A percentile compares a stretch with the other conserved stretches of the same genome.
phyloP scores from a whole-genome alignment of 805 yeast species.

The Candida insectalens region DNA sequence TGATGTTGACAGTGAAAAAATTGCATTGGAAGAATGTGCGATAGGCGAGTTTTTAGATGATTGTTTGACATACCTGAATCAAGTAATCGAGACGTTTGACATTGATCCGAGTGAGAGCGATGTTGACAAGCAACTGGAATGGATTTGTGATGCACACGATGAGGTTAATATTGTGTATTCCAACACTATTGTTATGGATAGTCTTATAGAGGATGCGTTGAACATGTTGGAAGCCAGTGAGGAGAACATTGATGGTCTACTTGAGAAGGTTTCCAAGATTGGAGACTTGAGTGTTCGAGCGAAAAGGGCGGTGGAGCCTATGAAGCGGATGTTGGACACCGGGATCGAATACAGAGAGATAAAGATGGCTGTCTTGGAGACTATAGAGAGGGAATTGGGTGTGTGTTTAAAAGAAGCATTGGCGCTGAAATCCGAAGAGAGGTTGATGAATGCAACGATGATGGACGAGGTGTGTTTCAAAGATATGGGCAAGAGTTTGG shows the following conservation, averaged over 20 bases:
- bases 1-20: neutral
- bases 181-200: conserved; percentile 26
- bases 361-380: conserved; percentile 28
- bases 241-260: conserved; percentile 9
- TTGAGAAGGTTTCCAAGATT: conserved; percentile 23
- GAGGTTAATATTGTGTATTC: conserved; percentile 23
- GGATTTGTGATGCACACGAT: conserved; percentile 26
- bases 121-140: conserved; percentile 7
- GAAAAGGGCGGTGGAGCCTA: conserved; percentile 17
- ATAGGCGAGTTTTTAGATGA: too few species aligned
- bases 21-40: too few species aligned
- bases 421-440: neutral
- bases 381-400: conserved; percentile 29
- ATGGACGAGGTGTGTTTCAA: neutral
- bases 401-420: conserved; percentile 1
- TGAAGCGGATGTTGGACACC: conserved; percentile 28
- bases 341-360: conserved; percentile 36
- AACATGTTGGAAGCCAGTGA: conserved; percentile 21
- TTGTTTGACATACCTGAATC: too few species aligned
- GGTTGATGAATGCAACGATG: neutral
- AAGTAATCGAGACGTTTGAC: too few species aligned
- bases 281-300: conserved; percentile 22
- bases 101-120: too few species aligned
- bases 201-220: conserved; percentile 24
- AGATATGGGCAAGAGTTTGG: neutral